Base-by-base conservation (phyloP, 1,284 basidiomycete species). In the Naganishia liquefaciens region DNA sequence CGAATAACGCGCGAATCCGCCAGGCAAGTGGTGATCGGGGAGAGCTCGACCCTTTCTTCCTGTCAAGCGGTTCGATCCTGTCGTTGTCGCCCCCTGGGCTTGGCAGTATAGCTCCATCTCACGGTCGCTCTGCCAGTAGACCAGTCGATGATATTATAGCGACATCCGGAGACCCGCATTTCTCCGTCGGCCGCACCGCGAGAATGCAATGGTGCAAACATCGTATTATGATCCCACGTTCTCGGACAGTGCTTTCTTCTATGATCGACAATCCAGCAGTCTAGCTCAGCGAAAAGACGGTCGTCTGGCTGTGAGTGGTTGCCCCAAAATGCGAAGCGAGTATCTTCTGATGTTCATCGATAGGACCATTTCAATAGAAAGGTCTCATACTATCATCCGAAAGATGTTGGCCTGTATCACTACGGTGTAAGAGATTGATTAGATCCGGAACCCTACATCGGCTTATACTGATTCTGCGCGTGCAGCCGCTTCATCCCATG, bases 401-500 rank as follows among this genome's bases (percentile, higher is more conserved):
- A 90, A 77, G 90, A 90, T 62, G 91, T 98, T 3, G 96, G 96
- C 1, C 88, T 92, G 71, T 92, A 93, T 77, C 93, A 97, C 76
- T 96, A 94, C 80, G 94, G 93, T 67, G 93, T 93, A 80, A 66
- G 86, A 79, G 19, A 19, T 19, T 15, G 28, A 17, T 28, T 5
- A 7, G 2, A 19, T 21, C 33, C 19, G 9, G 23, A 27, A 50
- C 23, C 49, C 13, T n/a, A 15, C 42, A 25, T 17, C 6, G 15
- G 51, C 46, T 53, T 13, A 37, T 23, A 13, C 57, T 6, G 37
- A 42, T 40, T 30, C 23, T 44, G 28, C 23, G 23, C 25, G 4
- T 50, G 27, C 75, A 94, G 90, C 93, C 97, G 84, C 84, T 89
- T 51, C 95, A 99, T 81, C 96, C 95, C 2, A 99, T 99, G 95